These are phyloP conservation scores for Chrysophaeum taylorii DNA, from an alignment of 352 stramenopile genomes.

Conservation along the genomic window DNA sequence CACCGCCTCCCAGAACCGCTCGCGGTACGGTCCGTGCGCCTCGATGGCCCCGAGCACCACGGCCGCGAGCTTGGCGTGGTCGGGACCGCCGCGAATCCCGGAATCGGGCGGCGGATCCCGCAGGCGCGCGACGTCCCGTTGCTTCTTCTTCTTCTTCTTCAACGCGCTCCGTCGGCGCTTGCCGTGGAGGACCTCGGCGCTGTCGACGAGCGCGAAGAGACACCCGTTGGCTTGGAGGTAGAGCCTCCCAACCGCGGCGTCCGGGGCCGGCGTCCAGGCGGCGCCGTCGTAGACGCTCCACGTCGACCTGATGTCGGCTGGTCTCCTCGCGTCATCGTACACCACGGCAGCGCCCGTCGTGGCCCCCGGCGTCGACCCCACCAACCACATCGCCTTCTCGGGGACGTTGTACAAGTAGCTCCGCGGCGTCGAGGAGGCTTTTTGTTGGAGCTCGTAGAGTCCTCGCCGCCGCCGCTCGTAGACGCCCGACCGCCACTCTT, in stretches of 20 bases:
- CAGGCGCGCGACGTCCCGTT: too few species aligned
- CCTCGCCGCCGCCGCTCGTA: not conserved
- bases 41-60: not conserved
- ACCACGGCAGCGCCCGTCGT: slow-evolving; percentile 8
- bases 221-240: too few species aligned
- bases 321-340: not conserved
- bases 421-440: too few species aligned
- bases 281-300: slow-evolving; percentile 7
- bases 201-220: not conserved
- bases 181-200: not conserved
- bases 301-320: not conserved
- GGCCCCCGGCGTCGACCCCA: slow-evolving; percentile 3
- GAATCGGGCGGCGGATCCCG: not conserved
- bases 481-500: not conserved
- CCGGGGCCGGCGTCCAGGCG: not conserved
- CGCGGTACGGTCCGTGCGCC: not conserved
- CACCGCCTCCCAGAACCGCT: not conserved
- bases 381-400: not conserved
- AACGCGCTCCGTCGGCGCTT: too few species aligned
- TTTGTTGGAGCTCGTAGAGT: not conserved
- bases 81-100: not conserved
- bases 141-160: too few species aligned
- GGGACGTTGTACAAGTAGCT: not conserved
- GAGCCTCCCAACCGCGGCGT: not conserved
- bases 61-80: not conserved